These are phyloP conservation scores for Aureobasidium melanogenum DNA, from an alignment of 2,329 filamentous ascomycete genomes.

Conservation along the genomic window DNA sequence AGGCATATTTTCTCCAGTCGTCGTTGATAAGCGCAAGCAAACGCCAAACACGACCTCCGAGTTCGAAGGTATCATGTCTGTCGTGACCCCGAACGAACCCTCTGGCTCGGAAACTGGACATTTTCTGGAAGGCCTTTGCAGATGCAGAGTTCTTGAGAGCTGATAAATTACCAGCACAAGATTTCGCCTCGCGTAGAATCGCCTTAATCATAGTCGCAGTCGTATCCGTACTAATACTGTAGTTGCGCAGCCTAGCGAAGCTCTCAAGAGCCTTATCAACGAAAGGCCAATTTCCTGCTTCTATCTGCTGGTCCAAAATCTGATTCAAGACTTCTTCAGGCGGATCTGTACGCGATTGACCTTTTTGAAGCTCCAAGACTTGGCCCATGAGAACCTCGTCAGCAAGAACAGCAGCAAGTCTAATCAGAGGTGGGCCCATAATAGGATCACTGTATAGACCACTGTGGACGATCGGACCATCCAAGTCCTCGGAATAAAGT, in stretches of 20 bases:
- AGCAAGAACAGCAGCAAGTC: constrained; percentile 43
- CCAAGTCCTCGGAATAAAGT: constrained; percentile 42
- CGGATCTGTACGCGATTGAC: not conserved
- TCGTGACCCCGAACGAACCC: not conserved
- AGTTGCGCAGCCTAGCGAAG: not conserved
- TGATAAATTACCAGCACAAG: not conserved
- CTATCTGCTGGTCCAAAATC: constrained; percentile 36
- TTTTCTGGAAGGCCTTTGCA: not conserved
- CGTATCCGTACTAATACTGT: not conserved
- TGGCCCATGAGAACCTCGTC: constrained; percentile 30
- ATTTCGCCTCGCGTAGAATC: constrained; percentile 7
- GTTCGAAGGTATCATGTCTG: not conserved
- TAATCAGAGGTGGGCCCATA: constrained; percentile 45
- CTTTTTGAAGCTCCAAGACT: constrained; percentile 17
- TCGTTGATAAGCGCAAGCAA: constrained; percentile 21
- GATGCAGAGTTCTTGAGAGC: not conserved
- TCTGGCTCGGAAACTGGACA: not conserved
- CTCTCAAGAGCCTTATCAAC: constrained; percentile 28
- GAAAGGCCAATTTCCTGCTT: constrained; percentile 31
- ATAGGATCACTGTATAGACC: constrained; percentile 37
- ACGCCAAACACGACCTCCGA: constrained; percentile 7
- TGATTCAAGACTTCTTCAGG: constrained; percentile 25
- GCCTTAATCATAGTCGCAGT: not conserved
- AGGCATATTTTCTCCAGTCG: constrained; percentile 14
- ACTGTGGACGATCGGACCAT: constrained; percentile 44